Conservation (phyloP, 202 grass and related monocot species). For the Setaria italica region DNA sequence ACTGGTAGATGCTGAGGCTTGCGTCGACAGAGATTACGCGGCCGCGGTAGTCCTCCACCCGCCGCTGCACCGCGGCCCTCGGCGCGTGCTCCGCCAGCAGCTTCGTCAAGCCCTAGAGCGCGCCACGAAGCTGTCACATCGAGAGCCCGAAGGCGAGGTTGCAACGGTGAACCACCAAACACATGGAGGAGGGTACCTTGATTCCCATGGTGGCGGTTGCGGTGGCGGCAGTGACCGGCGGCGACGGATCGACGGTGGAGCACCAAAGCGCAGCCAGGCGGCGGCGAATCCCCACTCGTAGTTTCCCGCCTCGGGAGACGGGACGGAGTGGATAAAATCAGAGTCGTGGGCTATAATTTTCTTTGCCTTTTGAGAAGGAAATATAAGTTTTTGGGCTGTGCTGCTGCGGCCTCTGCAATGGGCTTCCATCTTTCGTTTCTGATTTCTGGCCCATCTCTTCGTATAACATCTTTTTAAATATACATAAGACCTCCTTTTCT, state of each 20-base stretch:
- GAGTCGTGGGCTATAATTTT: too few species aligned
- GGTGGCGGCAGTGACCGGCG: background rate
- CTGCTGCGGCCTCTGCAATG: too few species aligned
- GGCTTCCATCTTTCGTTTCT: too few species aligned
- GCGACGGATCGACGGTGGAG: background rate
- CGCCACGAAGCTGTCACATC: background rate
- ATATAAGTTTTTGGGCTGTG: too few species aligned
- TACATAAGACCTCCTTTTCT: too few species aligned
- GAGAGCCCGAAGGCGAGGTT: background rate
- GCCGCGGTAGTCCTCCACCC: constrained; percentile 78
- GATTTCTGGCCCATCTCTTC: too few species aligned
- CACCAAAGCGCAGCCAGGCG: background rate
- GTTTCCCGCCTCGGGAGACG: too few species aligned
- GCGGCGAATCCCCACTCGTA: too few species aligned
- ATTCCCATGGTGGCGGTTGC: constrained; percentile 64
- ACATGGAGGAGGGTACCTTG: constrained; percentile 51
- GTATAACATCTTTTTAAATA: too few species aligned
- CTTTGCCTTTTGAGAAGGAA: too few species aligned
- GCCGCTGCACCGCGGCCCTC: constrained; percentile 55
- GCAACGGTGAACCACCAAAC: background rate
- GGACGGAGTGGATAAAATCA: too few species aligned
- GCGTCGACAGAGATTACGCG: constrained; percentile 77
- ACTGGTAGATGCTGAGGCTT: constrained; percentile 91
- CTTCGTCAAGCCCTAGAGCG: constrained; percentile 93
- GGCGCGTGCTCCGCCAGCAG: constrained; percentile 80